These are phyloP conservation scores for Tricholoma furcatifolium DNA, from an alignment of 768 basidiomycete species.

Conservation along the genomic window DNA sequence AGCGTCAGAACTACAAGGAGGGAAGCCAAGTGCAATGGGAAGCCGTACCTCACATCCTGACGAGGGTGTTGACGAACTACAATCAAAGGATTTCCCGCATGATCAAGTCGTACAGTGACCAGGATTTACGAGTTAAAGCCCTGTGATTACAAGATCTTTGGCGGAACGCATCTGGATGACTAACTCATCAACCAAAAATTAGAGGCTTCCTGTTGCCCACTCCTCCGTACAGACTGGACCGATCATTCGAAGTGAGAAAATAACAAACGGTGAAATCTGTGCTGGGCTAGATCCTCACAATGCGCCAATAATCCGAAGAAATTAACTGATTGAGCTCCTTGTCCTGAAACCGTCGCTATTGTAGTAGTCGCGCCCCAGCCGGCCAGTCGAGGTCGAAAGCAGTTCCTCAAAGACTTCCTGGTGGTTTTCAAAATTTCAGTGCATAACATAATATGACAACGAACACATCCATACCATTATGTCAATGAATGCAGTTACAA, in stretches of 20 bases:
- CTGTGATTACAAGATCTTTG: conserved; percentile 36
- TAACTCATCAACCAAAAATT: too few relatives aligned
- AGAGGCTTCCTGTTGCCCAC: background rate
- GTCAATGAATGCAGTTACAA: too few relatives aligned
- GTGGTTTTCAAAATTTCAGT: background rate
- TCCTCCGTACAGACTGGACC: conserved; percentile 67
- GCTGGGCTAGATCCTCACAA: conserved; percentile 55
- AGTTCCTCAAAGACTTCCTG: conserved; percentile 73
- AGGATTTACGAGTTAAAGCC: too few relatives aligned
- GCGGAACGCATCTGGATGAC: conserved; percentile 45
- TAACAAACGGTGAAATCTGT: conserved; percentile 1
- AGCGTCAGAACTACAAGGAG: too few relatives aligned
- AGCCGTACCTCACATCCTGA: conserved; percentile 41
- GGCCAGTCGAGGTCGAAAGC: conserved; percentile 80
- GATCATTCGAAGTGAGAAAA: conserved; percentile 17
- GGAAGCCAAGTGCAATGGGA: too few relatives aligned
- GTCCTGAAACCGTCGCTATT: conserved; percentile 71
- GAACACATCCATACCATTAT: background rate
- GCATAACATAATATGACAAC: background rate
- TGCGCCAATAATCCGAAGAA: conserved; percentile 68
- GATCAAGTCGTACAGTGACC: conserved; percentile 46
- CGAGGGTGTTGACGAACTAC: conserved; percentile 2
- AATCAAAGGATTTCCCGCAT: conserved; percentile 41
- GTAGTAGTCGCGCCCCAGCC: conserved; percentile 74
- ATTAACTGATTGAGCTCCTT: conserved; percentile 74